phyloP scores from a whole-genome alignment of 2,329 filamentous ascomycete species.

The Clarireedia hainanense region DNA sequence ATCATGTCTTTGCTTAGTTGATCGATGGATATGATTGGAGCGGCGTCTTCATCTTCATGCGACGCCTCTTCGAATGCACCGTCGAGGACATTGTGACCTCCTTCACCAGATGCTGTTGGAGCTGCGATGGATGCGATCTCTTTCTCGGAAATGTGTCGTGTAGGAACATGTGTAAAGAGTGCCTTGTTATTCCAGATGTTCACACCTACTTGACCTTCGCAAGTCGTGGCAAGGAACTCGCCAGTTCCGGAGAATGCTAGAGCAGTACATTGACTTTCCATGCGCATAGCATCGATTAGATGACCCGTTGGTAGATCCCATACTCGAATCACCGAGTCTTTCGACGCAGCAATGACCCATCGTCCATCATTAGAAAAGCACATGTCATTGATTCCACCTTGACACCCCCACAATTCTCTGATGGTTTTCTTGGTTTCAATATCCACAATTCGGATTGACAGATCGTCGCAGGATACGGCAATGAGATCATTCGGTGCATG shows the following conservation, averaged over 20 bases:
- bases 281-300: conserved; percentile 82
- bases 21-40: conserved; percentile 53
- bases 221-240: conserved; percentile 87
- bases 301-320: conserved; percentile 97
- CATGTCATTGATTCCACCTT: conserved; percentile 67
- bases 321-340: conserved; percentile 71
- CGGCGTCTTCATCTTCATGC: conserved; percentile 43
- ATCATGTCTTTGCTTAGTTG: conserved; percentile 78
- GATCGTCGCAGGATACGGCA: conserved; percentile 82
- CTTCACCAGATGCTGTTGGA: conserved; percentile 77
- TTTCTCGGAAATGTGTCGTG: conserved; percentile 72
- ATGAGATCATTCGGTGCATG: conserved; percentile 78
- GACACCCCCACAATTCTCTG: conserved; percentile 82
- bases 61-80: conserved; percentile 59
- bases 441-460: conserved; percentile 82
- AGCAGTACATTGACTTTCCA: conserved; percentile 71
- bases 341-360: conserved; percentile 85
- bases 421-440: conserved; percentile 85
- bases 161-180: conserved; percentile 82
- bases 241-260: conserved; percentile 84
- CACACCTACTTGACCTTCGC: conserved; percentile 77
- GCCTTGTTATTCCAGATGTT: conserved; percentile 93
- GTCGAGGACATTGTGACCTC: conserved; percentile 66
- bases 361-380: conserved; percentile 88
- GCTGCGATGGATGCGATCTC: conserved; percentile 58